Base-by-base conservation (phyloP, 2,329 filamentous ascomycete genomes). In the Gaeumannomyces tritici region DNA sequence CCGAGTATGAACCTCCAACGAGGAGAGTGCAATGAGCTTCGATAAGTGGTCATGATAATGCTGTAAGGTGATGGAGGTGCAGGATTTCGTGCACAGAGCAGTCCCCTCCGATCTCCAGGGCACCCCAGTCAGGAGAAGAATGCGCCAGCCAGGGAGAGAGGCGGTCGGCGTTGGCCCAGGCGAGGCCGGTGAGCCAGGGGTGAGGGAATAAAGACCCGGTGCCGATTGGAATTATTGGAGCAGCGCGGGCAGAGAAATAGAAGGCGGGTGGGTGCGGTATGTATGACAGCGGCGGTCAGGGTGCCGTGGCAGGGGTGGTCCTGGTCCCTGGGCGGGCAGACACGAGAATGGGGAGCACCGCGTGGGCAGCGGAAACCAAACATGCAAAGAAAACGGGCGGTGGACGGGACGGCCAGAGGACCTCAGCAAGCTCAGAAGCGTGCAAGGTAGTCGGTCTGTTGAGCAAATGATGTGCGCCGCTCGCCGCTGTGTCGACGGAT, bases 1-100 rank as follows among this genome's bases (percentile, higher is more conserved):
- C 74, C 74, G 70, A 74, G 72, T 71, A 76, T 69, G 70, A 75
- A 74, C 71, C 77, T 78, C 77, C 77, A 76, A 70, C 71, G 71
- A 72, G 75, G 77, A 76, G 75, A 77, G 70, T 68, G 71, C 66
- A 73, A 70, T 68, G 72, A 70, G 66, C 69, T 73, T 70, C 70
- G 74, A 72, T 75, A 75, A 73, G 72, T 74, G 72, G 73, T 77
- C 77, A 79, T 80, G 75, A 78, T 80, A 79, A 57, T 55, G 31
- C 56, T 35, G 51, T 57, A 24, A n/a, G 60, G 26, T 51, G 47
- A 51, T 51, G 21, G 42, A 51, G 42, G 42, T 51, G 42, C 42
- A 51, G 42, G 42, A 51, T 51, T 51, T 51, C 42, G 21, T 51
- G 42, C 42, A 51, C 42, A 51, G 42, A 51, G 42, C 42, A n/a